Evolutionary conservation across 1,284 basidiomycete genomes (phyloP), one percentile per base, ranked within the genome.

Genomic region (Cerioporus squamosus): DNA sequence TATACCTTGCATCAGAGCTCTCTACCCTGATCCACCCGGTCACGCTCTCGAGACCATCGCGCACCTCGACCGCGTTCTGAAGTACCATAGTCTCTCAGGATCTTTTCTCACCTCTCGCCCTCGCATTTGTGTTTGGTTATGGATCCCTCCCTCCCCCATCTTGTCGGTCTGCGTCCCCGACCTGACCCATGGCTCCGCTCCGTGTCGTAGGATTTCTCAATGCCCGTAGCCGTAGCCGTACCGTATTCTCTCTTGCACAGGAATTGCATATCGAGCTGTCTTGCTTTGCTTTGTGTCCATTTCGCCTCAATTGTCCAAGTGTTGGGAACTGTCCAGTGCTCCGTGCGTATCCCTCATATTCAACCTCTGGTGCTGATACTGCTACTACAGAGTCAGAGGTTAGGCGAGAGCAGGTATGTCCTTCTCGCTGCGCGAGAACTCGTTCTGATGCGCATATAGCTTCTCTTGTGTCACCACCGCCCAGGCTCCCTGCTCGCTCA

Each of bases 1-100:
- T 51, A 51, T 51, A 51, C 49, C 49, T 51, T 17, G 39, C 49
- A 51, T 42, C 39, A 39, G 49, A 42, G 49, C 49, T 29, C 17
- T 22, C 38, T 43, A 26, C 12, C 39, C 23, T 38, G 23, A 17
- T n/a, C 23, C 26, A 26, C n/a, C 22, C 20, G 23, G 22, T 29
- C 48, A 10, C 48, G 48, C 48, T 29, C 49, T 24, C 48, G 39
- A 42, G 17, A 50, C 24, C 48, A 33, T 50, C 24, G 48, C 48
- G 49, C 49, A 51, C 49, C 49, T 23, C 40, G 24, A 31, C n/a
- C 33, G 29, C 49, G 18, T 39, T 20, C 38, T 51, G 49, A 40
- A 51, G 39, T 51, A 51, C 26, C 40, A 15, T 39, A 51, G 49
- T 40, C 4, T 29, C 24, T 47, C 26, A 33, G 14, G 33, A 31